Base-by-base conservation (phyloP, 768 basidiomycete genomes). In the Cystofilobasidium ferigula region DNA sequence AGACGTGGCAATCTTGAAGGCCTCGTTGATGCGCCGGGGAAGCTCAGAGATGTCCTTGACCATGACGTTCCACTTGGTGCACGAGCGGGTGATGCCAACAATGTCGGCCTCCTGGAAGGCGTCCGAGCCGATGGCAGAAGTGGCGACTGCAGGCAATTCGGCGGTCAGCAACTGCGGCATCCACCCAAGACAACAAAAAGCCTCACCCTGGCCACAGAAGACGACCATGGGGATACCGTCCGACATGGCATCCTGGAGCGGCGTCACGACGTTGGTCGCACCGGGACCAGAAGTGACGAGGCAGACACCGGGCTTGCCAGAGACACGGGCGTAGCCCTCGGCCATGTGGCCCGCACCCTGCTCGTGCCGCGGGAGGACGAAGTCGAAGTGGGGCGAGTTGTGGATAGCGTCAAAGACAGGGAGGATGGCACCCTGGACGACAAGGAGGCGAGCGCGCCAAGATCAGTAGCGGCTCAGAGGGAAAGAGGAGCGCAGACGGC, bases 31-130 rank as follows among this genome's bases (percentile, higher is more conserved):
- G 66, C 95, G 82, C 48, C 94, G 80, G 18, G 95, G 95, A 3
- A 98, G 82, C 77, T 98, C 95, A 16, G 88, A 77, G 67, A 98
- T 89, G 73, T 93, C 93, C 77, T 97, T 98, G 60, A 98, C 89
- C 92, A 98, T 94, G 68, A 99, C 94, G 74, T 99, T 98, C 95
- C 95, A 98, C 76, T 98, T 99, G 30, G 95, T 98, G 79, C 95
- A 99, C 71, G 86, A 85, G 59, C 94, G 82, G 35, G 93, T 95
- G 76, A 98, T 99, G 57, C 95, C 95, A 63, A 99, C 81, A 58
- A 98, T 78, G 75, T 99, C 95, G 45, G 95, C 95, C 78, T 99
- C 95, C 75, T 99, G 95, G 83, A 99, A 99, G 1, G 90, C 89
- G 74, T 99, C 94, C 20, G 89, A 93, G n/a, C 94, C 94, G 68